Evolutionary conservation across 2,329 filamentous ascomycete genomes (phyloP).

Genomic region (Pseudogymnoascus sp.): DNA sequence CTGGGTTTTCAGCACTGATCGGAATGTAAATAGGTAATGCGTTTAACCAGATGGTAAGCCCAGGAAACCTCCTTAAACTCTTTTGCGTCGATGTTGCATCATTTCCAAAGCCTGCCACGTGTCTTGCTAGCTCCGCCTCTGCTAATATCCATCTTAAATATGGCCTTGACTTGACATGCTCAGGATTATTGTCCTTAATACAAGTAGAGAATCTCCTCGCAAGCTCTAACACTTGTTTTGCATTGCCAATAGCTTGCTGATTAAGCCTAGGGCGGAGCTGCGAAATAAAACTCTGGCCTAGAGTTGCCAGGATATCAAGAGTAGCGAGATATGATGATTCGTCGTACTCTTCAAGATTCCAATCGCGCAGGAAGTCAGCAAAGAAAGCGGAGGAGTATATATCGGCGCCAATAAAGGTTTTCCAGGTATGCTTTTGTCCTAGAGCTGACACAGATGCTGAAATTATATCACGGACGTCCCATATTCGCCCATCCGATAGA

Average conservation of each 20-base stretch:
- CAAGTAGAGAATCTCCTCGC: not conserved
- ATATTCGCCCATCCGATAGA: not conserved
- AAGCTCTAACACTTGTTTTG: not conserved
- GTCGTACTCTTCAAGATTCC: not conserved
- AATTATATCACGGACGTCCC: not conserved
- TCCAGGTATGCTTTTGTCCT: not conserved
- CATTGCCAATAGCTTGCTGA: not conserved
- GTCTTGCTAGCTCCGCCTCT: not conserved
- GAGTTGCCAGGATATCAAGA: not conserved
- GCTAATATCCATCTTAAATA: not conserved
- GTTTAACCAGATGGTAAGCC: not conserved
- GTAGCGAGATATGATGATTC: not conserved
- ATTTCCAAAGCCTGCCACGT: not conserved
- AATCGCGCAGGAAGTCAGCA: not conserved
- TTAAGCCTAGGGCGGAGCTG: not conserved
- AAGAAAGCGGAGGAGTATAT: not conserved
- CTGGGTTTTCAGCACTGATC: not conserved
- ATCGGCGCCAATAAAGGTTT: not conserved
- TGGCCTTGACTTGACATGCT: not conserved
- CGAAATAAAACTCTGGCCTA: not conserved
- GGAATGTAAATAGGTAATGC: not conserved
- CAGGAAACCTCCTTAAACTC: not conserved
- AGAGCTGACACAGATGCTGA: not conserved
- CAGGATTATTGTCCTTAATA: not conserved
- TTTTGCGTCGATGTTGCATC: not conserved